Conservation (phyloP, 805 yeast species). For the Hanseniaspora jakobsenii region DNA sequence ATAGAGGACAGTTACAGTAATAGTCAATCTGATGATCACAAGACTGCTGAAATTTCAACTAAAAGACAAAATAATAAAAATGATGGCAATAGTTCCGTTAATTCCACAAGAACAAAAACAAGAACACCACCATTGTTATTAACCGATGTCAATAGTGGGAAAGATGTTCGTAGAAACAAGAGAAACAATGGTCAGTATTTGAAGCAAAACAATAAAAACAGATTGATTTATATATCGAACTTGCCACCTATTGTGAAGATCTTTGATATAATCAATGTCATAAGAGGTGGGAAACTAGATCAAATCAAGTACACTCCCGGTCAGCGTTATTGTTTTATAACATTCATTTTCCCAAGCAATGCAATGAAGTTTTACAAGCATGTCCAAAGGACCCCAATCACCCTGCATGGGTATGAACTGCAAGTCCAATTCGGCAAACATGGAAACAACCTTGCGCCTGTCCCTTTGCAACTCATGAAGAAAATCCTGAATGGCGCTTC, state of each 20-base stretch:
- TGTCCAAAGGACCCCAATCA: conserved; percentile 42
- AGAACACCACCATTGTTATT: too few species aligned
- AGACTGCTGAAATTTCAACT: too few species aligned
- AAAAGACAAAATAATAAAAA: too few species aligned
- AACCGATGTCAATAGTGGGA: too few species aligned
- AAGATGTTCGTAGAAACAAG: background rate
- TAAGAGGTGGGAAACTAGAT: conserved; percentile 68
- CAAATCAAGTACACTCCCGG: conserved; percentile 40
- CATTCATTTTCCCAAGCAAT: conserved; percentile 51
- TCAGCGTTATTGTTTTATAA: conserved; percentile 53
- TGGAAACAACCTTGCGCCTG: conserved; percentile 50
- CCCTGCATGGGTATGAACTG: conserved; percentile 48
- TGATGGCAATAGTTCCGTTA: too few species aligned
- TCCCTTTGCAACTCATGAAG: conserved; percentile 41
- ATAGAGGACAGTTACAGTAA: background rate
- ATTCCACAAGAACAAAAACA: too few species aligned
- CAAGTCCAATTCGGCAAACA: conserved; percentile 54
- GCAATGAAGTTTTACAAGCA: conserved; percentile 56
- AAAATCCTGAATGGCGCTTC: conserved; percentile 68
- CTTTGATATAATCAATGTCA: conserved; percentile 65
- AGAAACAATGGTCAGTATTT: background rate
- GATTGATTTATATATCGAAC: conserved; percentile 61
- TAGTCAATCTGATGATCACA: too few species aligned
- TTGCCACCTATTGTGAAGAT: conserved; percentile 51
- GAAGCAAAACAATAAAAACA: conserved; percentile 31